These are phyloP conservation scores for Venturiaceae sp. DNA, from an alignment of 2,329 filamentous ascomycete species.

Conservation along the genomic window DNA sequence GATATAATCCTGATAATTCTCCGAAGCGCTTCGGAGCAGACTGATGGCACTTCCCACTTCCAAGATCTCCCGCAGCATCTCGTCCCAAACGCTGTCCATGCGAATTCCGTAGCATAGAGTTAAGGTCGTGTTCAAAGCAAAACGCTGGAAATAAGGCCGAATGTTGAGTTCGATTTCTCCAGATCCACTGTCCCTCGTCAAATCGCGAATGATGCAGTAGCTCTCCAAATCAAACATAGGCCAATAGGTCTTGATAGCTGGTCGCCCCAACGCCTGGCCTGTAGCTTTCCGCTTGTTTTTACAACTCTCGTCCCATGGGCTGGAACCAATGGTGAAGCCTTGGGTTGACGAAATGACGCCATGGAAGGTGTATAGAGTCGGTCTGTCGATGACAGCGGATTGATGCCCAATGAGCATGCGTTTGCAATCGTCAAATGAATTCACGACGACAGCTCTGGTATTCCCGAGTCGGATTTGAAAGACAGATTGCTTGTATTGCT, in stretches of 20 bases:
- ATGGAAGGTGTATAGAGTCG: conserved; percentile 44
- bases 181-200: conserved; percentile 32
- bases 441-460: conserved; percentile 42
- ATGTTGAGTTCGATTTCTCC: conserved; percentile 34
- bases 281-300: conserved; percentile 44
- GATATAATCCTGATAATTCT: conserved; percentile 46
- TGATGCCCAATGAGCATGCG: conserved; percentile 41
- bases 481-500: conserved; percentile 34
- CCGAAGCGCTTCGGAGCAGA: conserved; percentile 39
- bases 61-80: conserved; percentile 41
- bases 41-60: conserved; percentile 43
- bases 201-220: conserved; percentile 40
- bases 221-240: conserved; percentile 46
- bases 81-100: conserved; percentile 45
- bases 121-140: conserved; percentile 44
- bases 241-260: conserved; percentile 37
- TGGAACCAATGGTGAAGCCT: conserved; percentile 46
- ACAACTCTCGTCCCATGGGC: conserved; percentile 44
- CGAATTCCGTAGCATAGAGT: conserved; percentile 46
- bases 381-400: conserved; percentile 40
- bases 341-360: conserved; percentile 42
- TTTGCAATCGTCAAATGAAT: conserved; percentile 42
- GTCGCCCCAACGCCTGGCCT: conserved; percentile 35
- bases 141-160: conserved; percentile 43
- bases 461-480: conserved; percentile 46